Evolutionary conservation across 1,139 yeast genomes (phyloP), one percentile per base, ranked within the genome.

Genomic region (Candida neerlandica): DNA sequence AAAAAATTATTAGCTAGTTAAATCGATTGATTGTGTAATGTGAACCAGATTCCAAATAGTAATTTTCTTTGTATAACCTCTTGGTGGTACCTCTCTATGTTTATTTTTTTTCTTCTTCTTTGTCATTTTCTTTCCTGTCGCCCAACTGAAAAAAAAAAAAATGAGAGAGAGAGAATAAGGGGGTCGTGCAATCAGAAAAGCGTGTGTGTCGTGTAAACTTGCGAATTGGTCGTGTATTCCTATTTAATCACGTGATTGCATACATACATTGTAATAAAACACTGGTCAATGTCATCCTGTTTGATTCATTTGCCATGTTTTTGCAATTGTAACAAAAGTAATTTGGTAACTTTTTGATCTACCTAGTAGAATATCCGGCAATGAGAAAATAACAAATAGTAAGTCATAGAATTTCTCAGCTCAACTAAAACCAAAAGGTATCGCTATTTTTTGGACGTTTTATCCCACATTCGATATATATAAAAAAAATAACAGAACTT

Each of bases 1-100:
- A 37, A 39, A 39, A 26, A 41, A 41, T 16, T 12, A 26, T 11
- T 44, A 39, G 42, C 42, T 11, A 43, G 33, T 32, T 19, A 41
- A n/a, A n/a, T 34, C n/a, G 41, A 32, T 33, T 40, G 39, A 38
- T 21, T 44, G 37, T 23, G 27, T 23, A 32, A 7, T 32, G 14
- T 32, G 35, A 32, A n/a, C 35, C 34, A 16, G 34, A 41, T 27
- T 9, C 14, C n/a, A 33, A 11, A 6, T 6, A 27, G 4, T 10
- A 41, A 29, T 15, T 23, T 23, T 23, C 27, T 23, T 23, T 23
- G 27, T 23, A 23, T 23, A 4, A 7, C 27, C 7, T 23, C 27
- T 23, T 23, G 27, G 27, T 23, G 34, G 40, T 35, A 27, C 40
- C 40, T 35, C 14, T 30, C 34, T 30, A n/a, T 30, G 34, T 30